Evolutionary conservation across 768 basidiomycete species (phyloP), one percentile per base, ranked within the genome.

Genomic region (Serendipita sp.): DNA sequence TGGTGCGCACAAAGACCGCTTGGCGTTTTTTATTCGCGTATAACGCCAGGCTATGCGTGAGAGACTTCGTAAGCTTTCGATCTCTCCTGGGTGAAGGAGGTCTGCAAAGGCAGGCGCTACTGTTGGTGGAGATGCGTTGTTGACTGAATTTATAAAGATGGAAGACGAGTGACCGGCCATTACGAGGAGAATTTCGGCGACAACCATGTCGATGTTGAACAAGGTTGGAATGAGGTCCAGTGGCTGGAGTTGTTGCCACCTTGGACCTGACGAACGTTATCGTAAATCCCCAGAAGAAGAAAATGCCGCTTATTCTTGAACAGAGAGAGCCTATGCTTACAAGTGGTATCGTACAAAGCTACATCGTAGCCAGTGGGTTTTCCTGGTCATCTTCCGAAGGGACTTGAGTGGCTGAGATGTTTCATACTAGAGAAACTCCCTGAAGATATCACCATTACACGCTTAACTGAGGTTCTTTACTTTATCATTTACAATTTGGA

Each of bases 141-240:
- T 76, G 65, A 82, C 84, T 63, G 53, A 30, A 74, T 69, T 16
- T 83, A 46, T 79, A 74, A 96, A 92, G 63, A 96, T 78, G 1
- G 90, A 88, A 0, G 93, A 94, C 3, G 83, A 78, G 75, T 96
- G 92, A 44, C 92, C 93, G 2, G 88, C 85, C 56, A 96, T 84
- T 63, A 93, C 79, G 65, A 93, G 82, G 51, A 95, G 80, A 64
- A 94, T 77, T 75, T 95, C 93, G 69, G 91, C 86, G 38, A 41
- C 63, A 24, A 44, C 28, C 30, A 64, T 30, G 16, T 16, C 45
- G 16, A 41, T 3, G 30, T 15, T 11, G 5, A 13, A 41, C 38
- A 41, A 41, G 38, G 48, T 51, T n/a, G n/a, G 24, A 24, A 24
- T 24, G 24, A 24, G 24, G 24, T 24, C 24, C 24, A 51, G 30